phyloP scores from a whole-genome alignment of 2,329 filamentous ascomycete genomes.

The Colletotrichum orbiculare region DNA sequence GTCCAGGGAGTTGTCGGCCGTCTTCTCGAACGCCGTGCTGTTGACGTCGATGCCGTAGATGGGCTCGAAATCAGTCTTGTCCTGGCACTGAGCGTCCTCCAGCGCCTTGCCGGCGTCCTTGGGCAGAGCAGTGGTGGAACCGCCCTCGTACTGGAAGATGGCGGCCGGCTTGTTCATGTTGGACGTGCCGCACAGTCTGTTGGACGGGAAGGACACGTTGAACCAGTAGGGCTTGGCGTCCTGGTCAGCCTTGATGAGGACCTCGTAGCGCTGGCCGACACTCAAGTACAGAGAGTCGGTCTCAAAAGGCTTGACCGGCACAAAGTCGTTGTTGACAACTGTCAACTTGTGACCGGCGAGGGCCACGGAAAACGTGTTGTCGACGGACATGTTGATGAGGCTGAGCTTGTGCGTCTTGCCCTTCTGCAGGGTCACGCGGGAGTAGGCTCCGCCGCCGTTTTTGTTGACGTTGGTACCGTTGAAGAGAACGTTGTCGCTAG shows the following conservation, averaged over 20 bases:
- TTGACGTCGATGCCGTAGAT: constrained; percentile 43
- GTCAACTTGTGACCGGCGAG: constrained; percentile 71
- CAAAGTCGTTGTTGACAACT: constrained; percentile 74
- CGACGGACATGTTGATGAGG: constrained; percentile 66
- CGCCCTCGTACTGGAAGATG: constrained; percentile 52
- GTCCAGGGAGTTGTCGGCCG: constrained; percentile 40
- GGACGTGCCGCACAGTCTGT: constrained; percentile 47
- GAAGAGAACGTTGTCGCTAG: constrained; percentile 53
- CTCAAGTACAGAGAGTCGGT: constrained; percentile 72
- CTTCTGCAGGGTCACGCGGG: constrained; percentile 61
- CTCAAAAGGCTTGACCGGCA: constrained; percentile 70
- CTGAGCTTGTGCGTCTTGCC: constrained; percentile 69
- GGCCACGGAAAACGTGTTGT: constrained; percentile 65
- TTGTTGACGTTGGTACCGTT: constrained; percentile 54
- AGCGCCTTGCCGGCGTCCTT: constrained; percentile 43
- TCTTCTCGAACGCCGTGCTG: constrained; percentile 41
- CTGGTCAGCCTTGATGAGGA: constrained; percentile 49
- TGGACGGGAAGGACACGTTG: constrained; percentile 48
- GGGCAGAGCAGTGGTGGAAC: constrained; percentile 42
- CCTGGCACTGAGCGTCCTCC: constrained; percentile 39
- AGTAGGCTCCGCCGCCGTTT: constrained; percentile 41
- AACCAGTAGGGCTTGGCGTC: constrained; percentile 45
- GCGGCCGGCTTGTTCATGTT: constrained; percentile 48
- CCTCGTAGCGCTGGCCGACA: constrained; percentile 62
- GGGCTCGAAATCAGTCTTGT: constrained; percentile 40